phyloP scores from a whole-genome alignment of 805 yeast species.

The Cyberlindnera euphorbiae region DNA sequence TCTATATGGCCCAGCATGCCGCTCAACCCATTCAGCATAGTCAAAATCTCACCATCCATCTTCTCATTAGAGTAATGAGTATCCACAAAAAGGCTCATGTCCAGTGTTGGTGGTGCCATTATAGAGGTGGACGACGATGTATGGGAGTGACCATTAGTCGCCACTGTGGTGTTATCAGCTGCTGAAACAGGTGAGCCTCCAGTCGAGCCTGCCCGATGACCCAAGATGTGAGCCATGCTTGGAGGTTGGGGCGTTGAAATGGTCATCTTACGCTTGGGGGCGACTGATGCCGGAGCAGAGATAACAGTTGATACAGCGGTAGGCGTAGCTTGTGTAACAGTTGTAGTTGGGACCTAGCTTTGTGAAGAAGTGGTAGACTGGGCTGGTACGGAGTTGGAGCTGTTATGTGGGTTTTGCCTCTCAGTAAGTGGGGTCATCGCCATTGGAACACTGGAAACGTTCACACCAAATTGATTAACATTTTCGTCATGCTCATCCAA shows the following conservation, averaged over 20 bases:
- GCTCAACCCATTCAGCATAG: constrained; percentile 19
- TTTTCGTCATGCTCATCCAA: constrained; percentile 32
- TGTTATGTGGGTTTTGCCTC: constrained; percentile 27
- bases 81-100: constrained; percentile 21
- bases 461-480: constrained; percentile 65
- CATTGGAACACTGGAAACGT: constrained; percentile 47
- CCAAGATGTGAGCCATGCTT: constrained; percentile 14
- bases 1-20: constrained; percentile 27
- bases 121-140: constrained; percentile 8
- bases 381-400: background rate
- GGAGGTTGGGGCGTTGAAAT: constrained; percentile 10
- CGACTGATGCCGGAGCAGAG: constrained; percentile 2
- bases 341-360: too few relatives aligned
- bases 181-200: constrained; percentile 14
- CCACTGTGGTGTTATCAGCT: constrained; percentile 8
- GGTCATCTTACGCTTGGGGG: constrained; percentile 12
- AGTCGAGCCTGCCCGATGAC: constrained; percentile 13
- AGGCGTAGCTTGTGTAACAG: background rate
- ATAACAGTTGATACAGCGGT: background rate
- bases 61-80: constrained; percentile 20
- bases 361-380: background rate
- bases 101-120: constrained; percentile 12
- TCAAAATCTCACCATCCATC: constrained; percentile 24
- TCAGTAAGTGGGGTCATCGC: constrained; percentile 84
- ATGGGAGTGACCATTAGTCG: constrained; percentile 4